phyloP scores from a whole-genome alignment of 495 filamentous ascomycete species.

The Tuber microsphaerosporum region DNA sequence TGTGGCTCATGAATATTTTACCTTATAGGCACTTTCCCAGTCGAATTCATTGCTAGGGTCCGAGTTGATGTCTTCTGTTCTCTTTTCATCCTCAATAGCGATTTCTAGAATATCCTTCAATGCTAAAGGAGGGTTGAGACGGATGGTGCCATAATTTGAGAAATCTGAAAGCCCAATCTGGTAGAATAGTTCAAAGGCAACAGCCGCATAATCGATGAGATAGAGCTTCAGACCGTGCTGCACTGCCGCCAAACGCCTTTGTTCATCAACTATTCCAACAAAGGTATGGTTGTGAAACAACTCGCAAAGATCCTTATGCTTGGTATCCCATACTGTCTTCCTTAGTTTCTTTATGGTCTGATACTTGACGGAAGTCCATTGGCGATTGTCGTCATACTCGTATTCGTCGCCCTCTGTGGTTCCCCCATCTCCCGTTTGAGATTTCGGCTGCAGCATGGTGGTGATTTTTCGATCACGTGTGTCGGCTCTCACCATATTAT shows the following conservation, averaged over 20 bases:
- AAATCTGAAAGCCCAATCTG: constrained; percentile 95
- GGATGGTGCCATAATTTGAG: constrained; percentile 83
- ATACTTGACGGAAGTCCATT: constrained; percentile 40
- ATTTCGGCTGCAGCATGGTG: constrained; percentile 62
- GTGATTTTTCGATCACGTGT: constrained; percentile 89
- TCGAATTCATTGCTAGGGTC: constrained; percentile 20
- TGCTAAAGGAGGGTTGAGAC: constrained; percentile 66
- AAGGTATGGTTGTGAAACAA: constrained; percentile 86
- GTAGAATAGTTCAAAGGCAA: constrained; percentile 90
- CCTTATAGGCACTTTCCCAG: constrained; percentile 35
- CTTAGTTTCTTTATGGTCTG: constrained; percentile 78
- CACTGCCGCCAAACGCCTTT: constrained; percentile 77
- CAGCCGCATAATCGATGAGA: constrained; percentile 86
- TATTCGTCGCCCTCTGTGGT: constrained; percentile 33
- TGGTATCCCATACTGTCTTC: constrained; percentile 66
- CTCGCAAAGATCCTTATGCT: constrained; percentile 86
- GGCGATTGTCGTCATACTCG: constrained; percentile 39
- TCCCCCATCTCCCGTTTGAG: constrained; percentile 31
- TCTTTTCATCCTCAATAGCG: constrained; percentile 61
- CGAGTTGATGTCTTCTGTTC: constrained; percentile 4
- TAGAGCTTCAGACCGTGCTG: constrained; percentile 90
- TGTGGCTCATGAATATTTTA: constrained; percentile 10
- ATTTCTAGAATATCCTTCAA: constrained; percentile 64
- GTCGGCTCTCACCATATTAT: constrained; percentile 86
- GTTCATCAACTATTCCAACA: constrained; percentile 85